phyloP scores from a whole-genome alignment of 1,284 basidiomycete genomes.

The Chalciporus sp. region DNA sequence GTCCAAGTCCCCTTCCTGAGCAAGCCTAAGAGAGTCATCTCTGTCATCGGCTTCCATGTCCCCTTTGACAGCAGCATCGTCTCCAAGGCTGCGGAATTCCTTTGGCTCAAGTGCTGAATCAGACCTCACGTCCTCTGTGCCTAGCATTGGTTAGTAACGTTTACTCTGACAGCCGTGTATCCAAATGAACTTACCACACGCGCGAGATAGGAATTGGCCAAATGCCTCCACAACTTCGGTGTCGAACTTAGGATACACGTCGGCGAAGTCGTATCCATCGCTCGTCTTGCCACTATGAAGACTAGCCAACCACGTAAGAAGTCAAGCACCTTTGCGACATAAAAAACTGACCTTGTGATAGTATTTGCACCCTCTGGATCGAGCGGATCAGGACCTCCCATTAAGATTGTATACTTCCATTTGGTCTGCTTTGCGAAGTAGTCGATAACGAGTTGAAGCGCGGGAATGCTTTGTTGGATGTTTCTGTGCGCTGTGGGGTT shows the following conservation, averaged over 20 bases:
- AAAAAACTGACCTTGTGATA: not conserved
- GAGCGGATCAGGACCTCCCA: constrained; percentile 3
- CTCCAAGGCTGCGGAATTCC: too few species aligned
- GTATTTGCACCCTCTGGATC: not conserved
- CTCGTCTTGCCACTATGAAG: not conserved
- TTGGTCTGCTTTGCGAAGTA: not conserved
- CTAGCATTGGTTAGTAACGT: not conserved
- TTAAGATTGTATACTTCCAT: constrained; percentile 2
- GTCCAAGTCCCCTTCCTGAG: too few species aligned
- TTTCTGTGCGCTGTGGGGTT: not conserved
- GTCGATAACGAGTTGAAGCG: not conserved
- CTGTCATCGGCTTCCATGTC: too few species aligned
- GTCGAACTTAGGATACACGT: not conserved
- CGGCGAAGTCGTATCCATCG: not conserved
- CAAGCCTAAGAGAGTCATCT: too few species aligned
- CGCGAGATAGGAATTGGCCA: not conserved
- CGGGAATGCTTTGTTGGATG: constrained; percentile 1
- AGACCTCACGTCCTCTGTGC: not conserved
- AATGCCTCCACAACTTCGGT: not conserved
- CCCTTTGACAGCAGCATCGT: too few species aligned
- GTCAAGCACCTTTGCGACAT: not conserved
- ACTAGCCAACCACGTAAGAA: too few species aligned
- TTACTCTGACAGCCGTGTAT: too few species aligned
- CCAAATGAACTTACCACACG: not conserved
- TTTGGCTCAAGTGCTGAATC: too few species aligned